A percentile compares a stretch with the other conserved stretches of the same genome.
These are phyloP conservation scores for Brettanomyces anomalus DNA, from an alignment of 805 yeast genomes.

Conservation along the genomic window DNA sequence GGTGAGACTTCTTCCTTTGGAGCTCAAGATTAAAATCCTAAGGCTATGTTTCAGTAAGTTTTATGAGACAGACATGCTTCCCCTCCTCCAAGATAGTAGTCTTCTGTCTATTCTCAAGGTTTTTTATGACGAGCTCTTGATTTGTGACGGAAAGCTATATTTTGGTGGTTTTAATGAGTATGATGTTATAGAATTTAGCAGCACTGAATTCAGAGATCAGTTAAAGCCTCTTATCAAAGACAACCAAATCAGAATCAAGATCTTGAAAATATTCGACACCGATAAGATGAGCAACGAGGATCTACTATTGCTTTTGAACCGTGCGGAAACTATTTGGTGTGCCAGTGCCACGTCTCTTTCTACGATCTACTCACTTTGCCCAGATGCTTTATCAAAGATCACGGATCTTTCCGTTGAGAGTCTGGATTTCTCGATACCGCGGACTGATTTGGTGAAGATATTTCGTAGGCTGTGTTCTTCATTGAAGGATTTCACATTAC, in stretches of 20 bases:
- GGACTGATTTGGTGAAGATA: not conserved
- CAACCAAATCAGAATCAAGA: constrained; percentile 1
- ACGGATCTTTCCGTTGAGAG: constrained; percentile 6
- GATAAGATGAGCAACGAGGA: constrained; percentile 1
- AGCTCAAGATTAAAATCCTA: constrained; percentile 4
- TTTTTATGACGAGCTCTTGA: constrained; percentile 5
- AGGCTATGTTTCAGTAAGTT: constrained; percentile 2
- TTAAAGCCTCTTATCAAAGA: not conserved
- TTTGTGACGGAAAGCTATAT: constrained; percentile 7
- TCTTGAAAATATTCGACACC: constrained; percentile 6
- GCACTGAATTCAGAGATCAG: not conserved
- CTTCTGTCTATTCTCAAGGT: not conserved
- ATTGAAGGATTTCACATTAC: constrained; percentile 5
- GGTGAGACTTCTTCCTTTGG: constrained; percentile 1
- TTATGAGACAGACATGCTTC: constrained; percentile 3
- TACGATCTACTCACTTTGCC: constrained; percentile 1
- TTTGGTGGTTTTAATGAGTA: constrained; percentile 9
- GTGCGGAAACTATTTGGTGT: constrained; percentile 4
- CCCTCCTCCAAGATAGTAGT: not conserved
- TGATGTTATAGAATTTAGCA: constrained; percentile 3
- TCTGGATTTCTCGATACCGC: not conserved
- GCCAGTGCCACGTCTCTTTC: constrained; percentile 3
- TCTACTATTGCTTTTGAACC: not conserved
- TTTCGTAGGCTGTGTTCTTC: not conserved
- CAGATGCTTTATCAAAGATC: constrained; percentile 2